Percentiles rank a stretch among this genome's conserved stretches.
Evolutionary conservation across 345 rosid genomes (phyloP).

Genomic region (Erucastrum elatum): DNA sequence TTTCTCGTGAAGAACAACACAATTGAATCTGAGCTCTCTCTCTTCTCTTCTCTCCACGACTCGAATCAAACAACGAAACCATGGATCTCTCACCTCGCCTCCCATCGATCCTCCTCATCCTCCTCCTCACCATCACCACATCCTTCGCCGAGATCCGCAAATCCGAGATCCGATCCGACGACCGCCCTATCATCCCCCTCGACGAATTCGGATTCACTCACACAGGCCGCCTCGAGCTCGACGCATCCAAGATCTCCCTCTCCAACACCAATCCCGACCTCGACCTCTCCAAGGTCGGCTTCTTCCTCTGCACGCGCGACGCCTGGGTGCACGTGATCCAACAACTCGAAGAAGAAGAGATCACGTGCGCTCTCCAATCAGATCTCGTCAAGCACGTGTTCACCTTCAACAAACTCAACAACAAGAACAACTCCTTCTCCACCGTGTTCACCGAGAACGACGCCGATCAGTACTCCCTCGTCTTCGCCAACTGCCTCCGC

Average conservation of each 20-base stretch:
- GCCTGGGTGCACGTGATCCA: conserved; percentile 79
- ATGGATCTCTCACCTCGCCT: conserved; percentile 41
- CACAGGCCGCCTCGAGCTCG: conserved; percentile 79
- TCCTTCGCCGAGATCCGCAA: conserved; percentile 65
- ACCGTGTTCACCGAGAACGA: conserved; percentile 39
- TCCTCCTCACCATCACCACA: conserved; percentile 34
- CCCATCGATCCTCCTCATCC: conserved; percentile 19
- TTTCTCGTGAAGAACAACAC: background rate
- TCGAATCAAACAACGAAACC: background rate
- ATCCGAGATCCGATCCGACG: conserved; percentile 75
- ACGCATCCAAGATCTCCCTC: conserved; percentile 54
- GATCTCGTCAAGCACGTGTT: conserved; percentile 58
- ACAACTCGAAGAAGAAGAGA: conserved; percentile 69
- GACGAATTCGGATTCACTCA: conserved; percentile 93
- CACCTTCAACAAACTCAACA: conserved; percentile 61
- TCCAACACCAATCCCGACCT: conserved; percentile 56
- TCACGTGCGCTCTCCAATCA: conserved; percentile 77
- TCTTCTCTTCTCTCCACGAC: background rate
- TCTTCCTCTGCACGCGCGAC: conserved; percentile 93
- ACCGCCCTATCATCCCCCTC: conserved; percentile 64
- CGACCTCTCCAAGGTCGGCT: conserved; percentile 71
- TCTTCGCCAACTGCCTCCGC: conserved; percentile 82
- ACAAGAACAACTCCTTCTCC: conserved; percentile 29
- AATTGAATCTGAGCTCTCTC: conserved; percentile 33
- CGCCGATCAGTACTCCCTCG: conserved; percentile 78